These are phyloP conservation scores for Vigna hirtella DNA, from an alignment of 306 rosid species.

Conservation along the genomic window DNA sequence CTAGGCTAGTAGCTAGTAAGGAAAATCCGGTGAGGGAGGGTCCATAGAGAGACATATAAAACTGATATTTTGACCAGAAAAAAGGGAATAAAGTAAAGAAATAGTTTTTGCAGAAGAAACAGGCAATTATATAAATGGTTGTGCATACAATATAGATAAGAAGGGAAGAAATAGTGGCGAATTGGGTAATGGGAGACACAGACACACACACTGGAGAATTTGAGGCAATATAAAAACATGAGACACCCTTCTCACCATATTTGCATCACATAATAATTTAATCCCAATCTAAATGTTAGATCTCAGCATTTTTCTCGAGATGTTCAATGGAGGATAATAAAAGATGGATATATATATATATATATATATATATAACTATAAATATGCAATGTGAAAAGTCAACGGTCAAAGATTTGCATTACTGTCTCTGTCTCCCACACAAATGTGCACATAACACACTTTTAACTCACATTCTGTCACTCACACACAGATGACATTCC, in stretches of 20 bases:
- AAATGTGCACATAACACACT: neutral
- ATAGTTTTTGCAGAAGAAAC: conserved; percentile 42
- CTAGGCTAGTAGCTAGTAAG: conserved; percentile 43
- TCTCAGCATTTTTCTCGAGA: conserved; percentile 67
- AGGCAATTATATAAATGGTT: conserved; percentile 45
- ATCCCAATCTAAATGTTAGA: conserved; percentile 42
- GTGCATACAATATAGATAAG: conserved; percentile 45
- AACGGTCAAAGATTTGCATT: conserved; percentile 89
- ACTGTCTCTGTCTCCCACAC: conserved; percentile 75
- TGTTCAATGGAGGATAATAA: conserved; percentile 59
- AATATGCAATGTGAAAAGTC: conserved; percentile 46
- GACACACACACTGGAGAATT: conserved; percentile 43
- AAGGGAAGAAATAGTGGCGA: conserved; percentile 47
- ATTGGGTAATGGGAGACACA: conserved; percentile 59
- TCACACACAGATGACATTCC: conserved; percentile 61
- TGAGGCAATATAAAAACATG: conserved; percentile 44
- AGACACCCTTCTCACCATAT: conserved; percentile 14
- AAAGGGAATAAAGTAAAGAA: conserved; percentile 38
- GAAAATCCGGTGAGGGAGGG: conserved; percentile 40
- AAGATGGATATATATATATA: neutral
- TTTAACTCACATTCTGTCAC: conserved; percentile 43
- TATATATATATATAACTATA: neutral
- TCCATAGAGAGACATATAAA: conserved; percentile 42
- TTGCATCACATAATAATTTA: conserved; percentile 29
- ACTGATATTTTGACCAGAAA: conserved; percentile 47